Conservation (phyloP, 73 alveolate genomes). For the Tetrahymena borealis region DNA sequence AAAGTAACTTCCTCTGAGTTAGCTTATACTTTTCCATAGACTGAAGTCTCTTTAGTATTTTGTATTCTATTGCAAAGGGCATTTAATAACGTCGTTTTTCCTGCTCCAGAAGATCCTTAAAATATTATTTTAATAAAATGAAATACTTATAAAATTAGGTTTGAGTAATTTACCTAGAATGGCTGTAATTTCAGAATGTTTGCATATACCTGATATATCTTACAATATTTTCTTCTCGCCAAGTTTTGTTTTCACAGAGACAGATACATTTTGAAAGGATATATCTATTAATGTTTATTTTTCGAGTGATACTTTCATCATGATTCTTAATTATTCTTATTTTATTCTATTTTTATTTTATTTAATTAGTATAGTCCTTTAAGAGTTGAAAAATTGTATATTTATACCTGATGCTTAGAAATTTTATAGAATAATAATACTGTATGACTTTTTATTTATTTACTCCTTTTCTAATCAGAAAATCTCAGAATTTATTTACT, state of each 20-base stretch:
- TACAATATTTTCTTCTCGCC: neutral
- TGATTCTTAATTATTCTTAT: too few relatives aligned
- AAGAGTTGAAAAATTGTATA: too few relatives aligned
- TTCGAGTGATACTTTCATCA: too few relatives aligned
- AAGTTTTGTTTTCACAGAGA: neutral
- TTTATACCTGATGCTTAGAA: too few relatives aligned
- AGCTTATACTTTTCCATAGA: slow-evolving; percentile 11
- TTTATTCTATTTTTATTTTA: too few relatives aligned
- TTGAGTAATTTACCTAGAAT: neutral
- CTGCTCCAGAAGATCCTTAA: slow-evolving; percentile 91
- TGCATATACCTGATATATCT: neutral
- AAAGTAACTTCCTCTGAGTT: neutral
- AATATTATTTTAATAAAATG: neutral
- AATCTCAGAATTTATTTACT: too few relatives aligned
- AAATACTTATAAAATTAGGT: neutral
- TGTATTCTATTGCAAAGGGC: slow-evolving; percentile 65
- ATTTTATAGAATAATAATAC: too few relatives aligned
- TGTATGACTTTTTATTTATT: too few relatives aligned
- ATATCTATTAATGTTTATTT: too few relatives aligned
- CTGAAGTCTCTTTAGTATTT: slow-evolving; percentile 40
- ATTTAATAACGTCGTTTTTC: slow-evolving; percentile 91
- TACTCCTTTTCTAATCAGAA: too few relatives aligned
- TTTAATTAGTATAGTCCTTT: too few relatives aligned
- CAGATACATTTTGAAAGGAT: neutral
- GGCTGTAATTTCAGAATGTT: neutral